Percentiles rank a stretch among this genome's conserved stretches.
These are phyloP conservation scores for Simplicillium aogashimaense DNA, from an alignment of 2,329 filamentous ascomycete species.

Conservation along the genomic window DNA sequence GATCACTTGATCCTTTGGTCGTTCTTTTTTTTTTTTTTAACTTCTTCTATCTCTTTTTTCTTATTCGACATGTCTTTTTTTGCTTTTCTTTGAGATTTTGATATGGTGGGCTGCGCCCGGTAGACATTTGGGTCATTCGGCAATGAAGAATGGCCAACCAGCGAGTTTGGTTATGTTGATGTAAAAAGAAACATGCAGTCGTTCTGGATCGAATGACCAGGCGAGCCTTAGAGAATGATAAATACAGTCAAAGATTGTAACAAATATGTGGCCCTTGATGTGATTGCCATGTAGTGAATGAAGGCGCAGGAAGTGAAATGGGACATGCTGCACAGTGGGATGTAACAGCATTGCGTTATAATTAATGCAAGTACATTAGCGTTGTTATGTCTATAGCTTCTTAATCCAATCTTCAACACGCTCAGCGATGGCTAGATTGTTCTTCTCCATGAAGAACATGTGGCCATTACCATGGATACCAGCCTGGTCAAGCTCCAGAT, in stretches of 20 bases:
- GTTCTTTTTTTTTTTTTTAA: constrained; percentile 8
- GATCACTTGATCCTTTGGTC: constrained; percentile 2
- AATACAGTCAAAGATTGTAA: no score
- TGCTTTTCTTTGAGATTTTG: constrained; percentile 8
- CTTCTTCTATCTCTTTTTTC: constrained; percentile 8
- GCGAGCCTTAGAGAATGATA: no score
- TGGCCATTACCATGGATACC: constrained; percentile 35
- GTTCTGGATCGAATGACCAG: no score
- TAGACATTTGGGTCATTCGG: constrained; percentile 1
- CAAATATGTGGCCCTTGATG: no score
- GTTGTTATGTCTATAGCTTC: no score
- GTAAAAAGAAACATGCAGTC: no score
- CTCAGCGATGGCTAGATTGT: constrained; percentile 27
- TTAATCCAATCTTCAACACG: constrained; percentile 14
- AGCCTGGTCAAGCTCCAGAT: constrained; percentile 24
- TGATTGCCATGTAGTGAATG: no score
- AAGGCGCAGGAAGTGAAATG: no score
- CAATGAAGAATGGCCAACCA: constrained; percentile 1
- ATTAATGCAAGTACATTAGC: no score
- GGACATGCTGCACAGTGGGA: no score
- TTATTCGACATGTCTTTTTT: constrained; percentile 9
- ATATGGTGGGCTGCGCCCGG: constrained; percentile 9
- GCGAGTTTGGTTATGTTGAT: neutral
- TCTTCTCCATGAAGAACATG: constrained; percentile 38
- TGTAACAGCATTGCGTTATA: no score